Percentiles rank a stretch among this genome's conserved stretches.
These are phyloP conservation scores for Monosiga brevicollis DNA, from an alignment of 78 protist genomes.

Conservation along the genomic window DNA sequence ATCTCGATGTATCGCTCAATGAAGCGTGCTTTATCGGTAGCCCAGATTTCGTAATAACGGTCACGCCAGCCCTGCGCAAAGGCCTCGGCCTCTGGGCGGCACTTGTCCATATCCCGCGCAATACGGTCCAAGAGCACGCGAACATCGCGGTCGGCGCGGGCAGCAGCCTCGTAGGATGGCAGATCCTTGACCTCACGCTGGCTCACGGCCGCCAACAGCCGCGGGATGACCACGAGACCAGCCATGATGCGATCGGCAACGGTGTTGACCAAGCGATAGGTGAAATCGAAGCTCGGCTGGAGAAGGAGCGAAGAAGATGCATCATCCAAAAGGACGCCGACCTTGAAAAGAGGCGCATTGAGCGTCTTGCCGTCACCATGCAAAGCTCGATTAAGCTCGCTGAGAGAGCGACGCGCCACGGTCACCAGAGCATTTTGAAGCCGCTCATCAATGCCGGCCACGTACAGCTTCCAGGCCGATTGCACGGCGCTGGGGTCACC, in stretches of 20 bases:
- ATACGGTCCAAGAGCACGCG: not conserved
- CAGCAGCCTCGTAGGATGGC: slow-evolving; percentile 15
- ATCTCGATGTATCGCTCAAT: slow-evolving; percentile 39
- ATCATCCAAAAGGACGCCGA: slow-evolving; percentile 11
- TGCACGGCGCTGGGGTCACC: slow-evolving; percentile 37
- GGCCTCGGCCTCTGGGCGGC: no score
- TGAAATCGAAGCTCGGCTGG: not conserved
- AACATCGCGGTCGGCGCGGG: not conserved
- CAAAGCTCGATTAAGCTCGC: slow-evolving; percentile 14
- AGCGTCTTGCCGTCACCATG: slow-evolving; percentile 16
- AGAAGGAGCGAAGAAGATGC: not conserved
- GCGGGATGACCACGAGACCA: not conserved
- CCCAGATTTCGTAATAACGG: slow-evolving; percentile 47
- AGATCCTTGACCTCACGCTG: slow-evolving; percentile 17
- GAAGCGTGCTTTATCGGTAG: slow-evolving; percentile 44
- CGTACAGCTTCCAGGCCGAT: slow-evolving; percentile 39
- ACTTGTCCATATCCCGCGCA: not conserved
- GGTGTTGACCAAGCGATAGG: not conserved
- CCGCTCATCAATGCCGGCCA: slow-evolving; percentile 37
- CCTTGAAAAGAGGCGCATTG: slow-evolving; percentile 10
- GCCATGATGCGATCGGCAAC: not conserved
- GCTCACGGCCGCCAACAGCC: not conserved
- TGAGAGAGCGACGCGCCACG: slow-evolving; percentile 34
- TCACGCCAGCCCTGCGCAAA: slow-evolving; percentile 34
- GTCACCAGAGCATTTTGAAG: slow-evolving; percentile 46